Evolutionary conservation across 441 rosid genomes (phyloP), one percentile per base, ranked within the genome.

Genomic region (Populus hybrid): DNA sequence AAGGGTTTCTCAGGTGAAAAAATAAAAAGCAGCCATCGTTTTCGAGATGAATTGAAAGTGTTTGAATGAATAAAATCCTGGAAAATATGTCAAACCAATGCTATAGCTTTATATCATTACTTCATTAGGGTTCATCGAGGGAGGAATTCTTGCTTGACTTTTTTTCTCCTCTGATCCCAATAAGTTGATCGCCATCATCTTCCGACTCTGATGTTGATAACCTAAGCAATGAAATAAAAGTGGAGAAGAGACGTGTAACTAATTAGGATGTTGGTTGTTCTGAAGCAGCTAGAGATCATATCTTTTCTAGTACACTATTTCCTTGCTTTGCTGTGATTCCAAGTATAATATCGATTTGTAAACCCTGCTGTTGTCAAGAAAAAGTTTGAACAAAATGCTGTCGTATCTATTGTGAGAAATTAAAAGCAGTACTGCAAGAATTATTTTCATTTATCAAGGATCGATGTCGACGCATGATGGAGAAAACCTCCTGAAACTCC

Each of bases 181-280:
- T 26, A 26, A 93, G 92, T 92, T 92, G 90, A 81, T 91, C 96
- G 38, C 94, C 97, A 24, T 89, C 94, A 50, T 93, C 96, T 77
- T 91, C 93, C 23, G 88, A 90, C 75, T 93, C 96, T 11, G 94
- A 93, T 81, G 80, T 87, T 24, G 97, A 93, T 81, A 89, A 85
- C 82, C 81, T 89, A 76, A 85, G 81, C 75, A 84, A 86, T 80
- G 87, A 84, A 80, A 81, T 77, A 74, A 68, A 83, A 70, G 69
- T 46, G 16, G 92, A 88, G 73, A 91, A 82, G 84, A 78, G 82
- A 71, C 77, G 79, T 74, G 74, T 80, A 75, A 73, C 90, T 21
- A 89, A 86, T 34, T 34, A 6, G 81, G 84, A 88, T 74, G 79
- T 70, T 73, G 79, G 79, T 6, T 14, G 21, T 73, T 61, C 88